Conservation (phyloP, 768 basidiomycete genomes). For the Suillus variegatus region DNA sequence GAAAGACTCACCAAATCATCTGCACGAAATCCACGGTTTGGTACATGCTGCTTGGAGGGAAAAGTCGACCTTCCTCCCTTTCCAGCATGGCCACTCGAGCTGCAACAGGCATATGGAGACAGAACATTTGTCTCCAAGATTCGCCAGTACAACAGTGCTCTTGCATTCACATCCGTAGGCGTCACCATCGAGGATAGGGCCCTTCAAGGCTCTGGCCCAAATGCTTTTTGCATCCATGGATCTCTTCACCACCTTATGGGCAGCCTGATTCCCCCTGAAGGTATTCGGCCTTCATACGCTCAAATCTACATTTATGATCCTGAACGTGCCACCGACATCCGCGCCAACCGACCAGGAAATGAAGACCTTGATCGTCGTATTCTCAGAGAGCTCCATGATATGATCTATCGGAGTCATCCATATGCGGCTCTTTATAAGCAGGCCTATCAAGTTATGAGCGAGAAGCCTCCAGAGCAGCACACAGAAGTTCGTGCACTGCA, state of each 20-base stretch:
- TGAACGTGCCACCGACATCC: constrained; percentile 28
- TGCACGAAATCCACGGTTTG: constrained; percentile 17
- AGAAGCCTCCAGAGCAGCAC: constrained; percentile 19
- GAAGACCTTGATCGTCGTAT: constrained; percentile 17
- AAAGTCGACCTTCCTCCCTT: constrained; percentile 24
- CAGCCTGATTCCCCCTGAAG: constrained; percentile 26
- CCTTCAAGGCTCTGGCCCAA: constrained; percentile 32
- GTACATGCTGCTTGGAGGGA: constrained; percentile 29
- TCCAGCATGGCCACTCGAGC: constrained; percentile 16
- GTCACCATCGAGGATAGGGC: constrained; percentile 30
- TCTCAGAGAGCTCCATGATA: constrained; percentile 26
- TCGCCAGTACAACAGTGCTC: constrained; percentile 41
- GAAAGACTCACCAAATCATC: constrained; percentile 14
- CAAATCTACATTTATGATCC: constrained; percentile 47
- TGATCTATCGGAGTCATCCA: constrained; percentile 20
- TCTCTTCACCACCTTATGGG: constrained; percentile 40
- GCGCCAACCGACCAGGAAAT: constrained; percentile 22
- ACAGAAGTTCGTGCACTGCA: constrained; percentile 8
- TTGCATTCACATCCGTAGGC: constrained; percentile 41
- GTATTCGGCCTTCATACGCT: constrained; percentile 30
- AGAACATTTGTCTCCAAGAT: constrained; percentile 36
- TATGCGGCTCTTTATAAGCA: constrained; percentile 34
- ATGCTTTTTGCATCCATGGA: constrained; percentile 36
- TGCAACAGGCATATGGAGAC: constrained; percentile 18
- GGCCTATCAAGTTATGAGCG: constrained; percentile 33